Evolutionary conservation across 2,329 filamentous ascomycete genomes (phyloP).

Genomic region (Pseudodiploospora longispora): DNA sequence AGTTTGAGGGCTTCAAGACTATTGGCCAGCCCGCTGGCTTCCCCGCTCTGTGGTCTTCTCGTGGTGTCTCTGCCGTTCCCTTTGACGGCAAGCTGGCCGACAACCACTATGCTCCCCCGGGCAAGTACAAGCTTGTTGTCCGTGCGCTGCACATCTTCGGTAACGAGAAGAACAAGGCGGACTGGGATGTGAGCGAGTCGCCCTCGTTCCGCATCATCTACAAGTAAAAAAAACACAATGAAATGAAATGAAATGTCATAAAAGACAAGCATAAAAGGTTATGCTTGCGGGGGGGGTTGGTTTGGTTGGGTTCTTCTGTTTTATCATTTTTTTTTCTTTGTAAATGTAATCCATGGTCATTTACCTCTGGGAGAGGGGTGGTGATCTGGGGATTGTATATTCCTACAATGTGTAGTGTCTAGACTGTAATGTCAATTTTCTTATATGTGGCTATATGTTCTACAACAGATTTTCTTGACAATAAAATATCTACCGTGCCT

Average conservation of each 20-base stretch:
- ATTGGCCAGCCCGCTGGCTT: conserved; percentile 36
- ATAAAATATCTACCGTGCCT: too few relatives aligned
- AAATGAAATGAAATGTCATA: background rate
- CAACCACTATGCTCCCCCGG: conserved; percentile 39
- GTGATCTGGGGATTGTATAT: too few relatives aligned
- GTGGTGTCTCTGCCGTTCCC: conserved; percentile 14
- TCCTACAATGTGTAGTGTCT: too few relatives aligned
- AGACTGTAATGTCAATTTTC: too few relatives aligned
- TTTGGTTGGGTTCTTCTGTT: too few relatives aligned
- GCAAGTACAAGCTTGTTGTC: conserved; percentile 41
- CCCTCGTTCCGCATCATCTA: conserved; percentile 39
- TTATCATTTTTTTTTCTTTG: too few relatives aligned
- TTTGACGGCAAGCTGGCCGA: conserved; percentile 42
- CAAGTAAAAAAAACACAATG: conserved; percentile 4
- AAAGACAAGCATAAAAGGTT: too few relatives aligned
- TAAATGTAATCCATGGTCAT: too few relatives aligned
- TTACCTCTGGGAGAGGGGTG: too few relatives aligned
- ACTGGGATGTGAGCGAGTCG: conserved; percentile 40
- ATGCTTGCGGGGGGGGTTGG: too few relatives aligned
- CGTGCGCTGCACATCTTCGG: conserved; percentile 45
- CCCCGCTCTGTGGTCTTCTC: conserved; percentile 27
- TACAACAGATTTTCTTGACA: too few relatives aligned
- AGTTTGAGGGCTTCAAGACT: conserved; percentile 28
- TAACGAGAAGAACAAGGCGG: conserved; percentile 30
- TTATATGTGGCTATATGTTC: too few relatives aligned